Base-by-base conservation (phyloP, 208 protist genomes). In the Leptomonas pyrrhocoris region DNA sequence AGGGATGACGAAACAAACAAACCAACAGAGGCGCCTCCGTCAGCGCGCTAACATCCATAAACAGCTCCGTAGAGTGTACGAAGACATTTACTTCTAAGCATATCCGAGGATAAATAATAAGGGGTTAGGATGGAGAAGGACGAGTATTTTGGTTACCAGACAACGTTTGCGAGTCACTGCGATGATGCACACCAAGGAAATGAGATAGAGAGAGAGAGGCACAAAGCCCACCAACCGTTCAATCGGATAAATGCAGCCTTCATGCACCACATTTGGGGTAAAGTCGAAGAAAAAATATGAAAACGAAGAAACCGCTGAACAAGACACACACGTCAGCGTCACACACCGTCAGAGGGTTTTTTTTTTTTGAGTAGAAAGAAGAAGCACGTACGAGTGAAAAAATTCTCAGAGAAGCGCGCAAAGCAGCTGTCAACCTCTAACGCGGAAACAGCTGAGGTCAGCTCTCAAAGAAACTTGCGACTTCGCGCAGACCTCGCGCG, bases 21-120 rank as follows among this genome's bases (percentile, higher is more conserved):
- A 34, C 8, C 30, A 61, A 61, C 30, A 49, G 31, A 51, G 7
- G 58, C 58, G 58, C 27, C 43, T 4, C 43, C 7, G 42, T 11
- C 42, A n/a, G 58, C 58, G 42, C 58, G 51, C 12, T 63, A 63
- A 51, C 42, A 63, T 51, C 58, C 58, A 38, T 38, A 51, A 49
- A 63, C 58, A 1, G 2, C 58, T 25, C 43, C 40, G 18, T 42
- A 51, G 43, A 13, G 43, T 51, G 58, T 63, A 16, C 12, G n/a
- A 49, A 11, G n/a, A 16, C 2, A 42, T 51, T 51, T 51, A 63
- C 58, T 51, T 51, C 58, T 63, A 63, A 49, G 58, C 16, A 18
- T 51, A 63, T 49, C 58, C 58, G 36, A 34, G n/a, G 31, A 63
- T n/a, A 71, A 5, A 38, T 50, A 5, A 38, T 50, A 45, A 50